These are phyloP conservation scores for Populus deltoides DNA, from an alignment of 345 rosid genomes.

Conservation along the genomic window DNA sequence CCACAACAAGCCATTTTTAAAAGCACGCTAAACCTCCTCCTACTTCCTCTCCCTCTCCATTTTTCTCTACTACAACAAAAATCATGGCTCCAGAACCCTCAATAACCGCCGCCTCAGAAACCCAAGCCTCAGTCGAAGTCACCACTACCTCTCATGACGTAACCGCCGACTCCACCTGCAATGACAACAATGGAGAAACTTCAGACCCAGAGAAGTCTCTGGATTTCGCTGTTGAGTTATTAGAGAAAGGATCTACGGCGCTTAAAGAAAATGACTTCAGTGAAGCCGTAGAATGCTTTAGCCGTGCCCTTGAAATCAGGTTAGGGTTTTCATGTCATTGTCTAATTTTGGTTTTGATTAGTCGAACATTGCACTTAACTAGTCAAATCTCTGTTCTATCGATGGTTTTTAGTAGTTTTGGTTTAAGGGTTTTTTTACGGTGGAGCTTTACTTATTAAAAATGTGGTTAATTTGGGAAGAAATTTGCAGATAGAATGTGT, in stretches of 20 bases:
- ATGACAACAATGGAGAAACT: conserved; percentile 47
- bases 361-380: background rate
- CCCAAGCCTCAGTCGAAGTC: conserved; percentile 20
- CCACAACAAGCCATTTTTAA: background rate
- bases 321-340: conserved; percentile 19
- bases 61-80: background rate
- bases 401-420: background rate
- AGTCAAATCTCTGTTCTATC: background rate
- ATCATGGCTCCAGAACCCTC: conserved; percentile 14
- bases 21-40: background rate
- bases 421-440: background rate
- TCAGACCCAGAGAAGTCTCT: conserved; percentile 48
- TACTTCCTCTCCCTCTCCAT: background rate
- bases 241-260: conserved; percentile 58
- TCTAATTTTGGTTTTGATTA: background rate
- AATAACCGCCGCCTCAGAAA: background rate
- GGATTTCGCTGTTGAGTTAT: conserved; percentile 61
- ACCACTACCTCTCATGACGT: conserved; percentile 30
- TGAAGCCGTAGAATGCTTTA: conserved; percentile 88
- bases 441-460: background rate
- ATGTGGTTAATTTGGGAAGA: background rate
- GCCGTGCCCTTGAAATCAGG: conserved; percentile 96
- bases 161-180: conserved; percentile 63
- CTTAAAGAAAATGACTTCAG: conserved; percentile 56
- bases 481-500: background rate